Evolutionary conservation across 202 grass and related monocot genomes (phyloP).

Genomic region (Panicum virgatum): DNA sequence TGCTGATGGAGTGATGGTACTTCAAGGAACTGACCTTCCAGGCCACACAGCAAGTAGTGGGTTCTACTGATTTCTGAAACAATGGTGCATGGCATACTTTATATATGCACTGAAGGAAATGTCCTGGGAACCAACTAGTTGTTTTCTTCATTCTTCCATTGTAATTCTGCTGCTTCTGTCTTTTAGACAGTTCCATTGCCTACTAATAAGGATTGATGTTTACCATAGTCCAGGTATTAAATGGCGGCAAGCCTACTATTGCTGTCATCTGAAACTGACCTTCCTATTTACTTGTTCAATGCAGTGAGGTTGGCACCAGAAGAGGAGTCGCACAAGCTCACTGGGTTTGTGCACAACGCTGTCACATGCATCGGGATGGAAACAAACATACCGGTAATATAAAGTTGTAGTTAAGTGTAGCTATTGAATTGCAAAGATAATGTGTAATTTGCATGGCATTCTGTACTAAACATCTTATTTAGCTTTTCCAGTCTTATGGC

Average conservation of each 20-base stretch:
- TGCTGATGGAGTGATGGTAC: neutral
- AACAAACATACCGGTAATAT: conserved; percentile 78
- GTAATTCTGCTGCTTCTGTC: neutral
- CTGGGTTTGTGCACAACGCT: conserved; percentile 85
- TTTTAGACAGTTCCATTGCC: neutral
- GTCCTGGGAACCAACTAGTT: no score
- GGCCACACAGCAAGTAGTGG: neutral
- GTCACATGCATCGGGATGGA: conserved; percentile 96
- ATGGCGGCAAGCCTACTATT: neutral
- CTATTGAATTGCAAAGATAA: conserved; percentile 21
- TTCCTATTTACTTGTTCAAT: conserved; percentile 40
- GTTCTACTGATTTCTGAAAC: conserved; percentile 16
- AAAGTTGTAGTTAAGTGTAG: conserved; percentile 6
- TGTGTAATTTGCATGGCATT: neutral
- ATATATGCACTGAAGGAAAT: neutral
- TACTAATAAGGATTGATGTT: neutral
- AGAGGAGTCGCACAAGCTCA: conserved; percentile 88
- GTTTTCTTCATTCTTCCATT: no score
- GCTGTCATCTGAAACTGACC: conserved; percentile 5
- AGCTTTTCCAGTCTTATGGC: conserved; percentile 8
- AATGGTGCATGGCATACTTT: neutral
- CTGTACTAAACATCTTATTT: conserved; percentile 2
- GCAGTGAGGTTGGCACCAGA: conserved; percentile 92
- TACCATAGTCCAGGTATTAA: neutral
- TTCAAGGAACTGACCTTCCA: neutral